Percentiles rank a stretch among this genome's conserved stretches.
These are phyloP conservation scores for Aspergillus texensis DNA, from an alignment of 2,329 filamentous ascomycete species.

Conservation along the genomic window DNA sequence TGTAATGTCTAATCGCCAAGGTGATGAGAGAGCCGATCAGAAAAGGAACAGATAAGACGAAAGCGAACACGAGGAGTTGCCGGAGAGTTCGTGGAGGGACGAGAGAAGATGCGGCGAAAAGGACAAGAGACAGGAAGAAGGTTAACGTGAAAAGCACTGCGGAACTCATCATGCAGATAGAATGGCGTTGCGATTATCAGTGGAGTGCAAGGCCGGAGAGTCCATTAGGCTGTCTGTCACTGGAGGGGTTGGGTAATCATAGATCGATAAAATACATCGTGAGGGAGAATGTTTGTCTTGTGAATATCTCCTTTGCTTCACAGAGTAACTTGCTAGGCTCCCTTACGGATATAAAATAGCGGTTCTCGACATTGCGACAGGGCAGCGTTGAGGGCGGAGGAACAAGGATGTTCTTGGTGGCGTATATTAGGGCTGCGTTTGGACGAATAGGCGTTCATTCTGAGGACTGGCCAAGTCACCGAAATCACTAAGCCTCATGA, in stretches of 20 bases:
- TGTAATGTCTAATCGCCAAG: not conserved
- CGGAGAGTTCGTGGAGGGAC: not conserved
- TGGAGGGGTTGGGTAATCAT: not conserved
- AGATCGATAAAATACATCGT: not conserved
- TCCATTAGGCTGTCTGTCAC: too few species aligned
- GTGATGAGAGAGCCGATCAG: not conserved
- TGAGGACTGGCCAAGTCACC: too few species aligned
- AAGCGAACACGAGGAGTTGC: not conserved
- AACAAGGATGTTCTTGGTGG: too few species aligned
- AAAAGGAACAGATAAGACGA: not conserved
- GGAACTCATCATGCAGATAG: not conserved
- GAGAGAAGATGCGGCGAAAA: not conserved
- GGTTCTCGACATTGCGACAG: too few species aligned
- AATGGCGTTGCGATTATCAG: not conserved
- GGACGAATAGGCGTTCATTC: too few species aligned
- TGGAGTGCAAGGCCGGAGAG: not conserved
- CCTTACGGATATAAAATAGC: too few species aligned
- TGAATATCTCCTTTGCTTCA: not conserved
- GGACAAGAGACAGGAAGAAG: not conserved
- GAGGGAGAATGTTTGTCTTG: fast-evolving
- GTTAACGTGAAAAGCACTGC: not conserved
- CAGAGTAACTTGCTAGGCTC: not conserved
- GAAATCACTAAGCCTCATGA: too few species aligned
- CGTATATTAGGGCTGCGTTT: too few species aligned
- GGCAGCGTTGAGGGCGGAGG: too few species aligned